Percentiles rank a stretch among this genome's conserved stretches.
These are phyloP conservation scores for Delphinella strobiligena DNA, from an alignment of 2,329 filamentous ascomycete species.

Conservation along the genomic window DNA sequence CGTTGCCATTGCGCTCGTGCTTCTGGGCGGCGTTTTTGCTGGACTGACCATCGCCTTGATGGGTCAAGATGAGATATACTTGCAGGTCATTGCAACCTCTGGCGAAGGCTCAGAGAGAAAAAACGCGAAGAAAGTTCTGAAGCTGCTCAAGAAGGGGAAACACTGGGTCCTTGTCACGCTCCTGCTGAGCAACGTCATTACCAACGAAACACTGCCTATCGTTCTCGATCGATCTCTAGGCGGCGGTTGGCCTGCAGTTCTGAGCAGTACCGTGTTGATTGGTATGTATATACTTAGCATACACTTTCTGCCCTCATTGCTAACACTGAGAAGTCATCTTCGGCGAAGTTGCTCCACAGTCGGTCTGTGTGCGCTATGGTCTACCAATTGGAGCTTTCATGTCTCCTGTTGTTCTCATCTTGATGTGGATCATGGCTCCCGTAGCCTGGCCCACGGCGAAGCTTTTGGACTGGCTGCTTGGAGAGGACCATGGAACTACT, in stretches of 20 bases:
- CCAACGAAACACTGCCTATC: slow-evolving; percentile 92
- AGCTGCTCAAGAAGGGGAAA: slow-evolving; percentile 74
- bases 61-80: slow-evolving; percentile 85
- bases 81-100: slow-evolving; percentile 85
- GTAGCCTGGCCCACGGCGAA: slow-evolving; percentile 93
- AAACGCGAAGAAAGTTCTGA: slow-evolving; percentile 71
- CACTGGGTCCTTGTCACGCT: slow-evolving; percentile 97
- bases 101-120: slow-evolving; percentile 74
- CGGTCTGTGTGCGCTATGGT: slow-evolving; percentile 89
- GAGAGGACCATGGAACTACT: slow-evolving; percentile 87
- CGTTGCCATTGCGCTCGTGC: slow-evolving; percentile 67
- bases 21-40: slow-evolving; percentile 85
- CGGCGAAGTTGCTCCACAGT: slow-evolving; percentile 91
- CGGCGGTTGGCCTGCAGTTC: slow-evolving; percentile 84
- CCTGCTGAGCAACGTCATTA: slow-evolving; percentile 90
- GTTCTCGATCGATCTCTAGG: slow-evolving; percentile 88
- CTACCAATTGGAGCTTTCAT: slow-evolving; percentile 91
- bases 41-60: slow-evolving; percentile 82
- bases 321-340: slow-evolving; percentile 64
- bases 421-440: slow-evolving; percentile 89
- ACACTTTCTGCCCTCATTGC: slow-evolving; percentile 9
- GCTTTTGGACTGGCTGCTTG: slow-evolving; percentile 82
- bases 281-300: slow-evolving; percentile 42
- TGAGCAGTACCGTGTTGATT: slow-evolving; percentile 87
- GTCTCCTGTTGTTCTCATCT: slow-evolving; percentile 69